Evolutionary conservation across 345 rosid genomes (phyloP), one percentile per base, ranked within the genome.

Genomic region (Hibiscus mutabilis): DNA sequence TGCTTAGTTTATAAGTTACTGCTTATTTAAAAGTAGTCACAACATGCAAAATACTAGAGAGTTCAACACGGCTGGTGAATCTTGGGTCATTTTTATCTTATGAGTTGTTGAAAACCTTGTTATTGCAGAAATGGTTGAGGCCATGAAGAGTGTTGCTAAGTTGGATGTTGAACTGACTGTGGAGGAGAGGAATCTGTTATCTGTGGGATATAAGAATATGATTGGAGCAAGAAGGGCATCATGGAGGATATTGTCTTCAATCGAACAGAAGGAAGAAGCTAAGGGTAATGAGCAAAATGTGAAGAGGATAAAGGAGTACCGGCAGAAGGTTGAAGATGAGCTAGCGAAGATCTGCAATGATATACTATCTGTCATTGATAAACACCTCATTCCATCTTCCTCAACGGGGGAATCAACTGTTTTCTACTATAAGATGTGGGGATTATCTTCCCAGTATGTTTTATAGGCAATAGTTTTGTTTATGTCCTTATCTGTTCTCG

Each of bases 151-250:
- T 68, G 82, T 91, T 65, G 92, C 97, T 7, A 84, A 75, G 78
- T 77, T 88, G 74, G 86, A 86, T 73, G 84, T 86, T 65, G 96
- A 89, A 60, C 82, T 91, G 75, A 86, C 97, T 0, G 82, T 86
- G 60, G 96, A 91, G 80, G 93, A 91, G 86, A 80, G 97, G 79
- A 91, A 91, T 75, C 80, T 91, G 65, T 83, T 89, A 19, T 91
- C 96, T n/a, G 97, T 89, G 24, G 97, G 93, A 3, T 91, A 91
- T 79, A 91, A 89, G 79, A 91, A 91, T 72, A 90, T 91, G 68
- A 91, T 89, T 70, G 96, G 97, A 35, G 83, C 91, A 15, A 86
- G 96, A 73, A 90, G 96, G 79, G 92, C 90, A 40, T 88, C 92
- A 0, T 88, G 92, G 88, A 42, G 88, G 75, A 86, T 84, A 66